Conservation (phyloP, 148 eudicot genomes). For the Amaranthus hypochondriacus region DNA sequence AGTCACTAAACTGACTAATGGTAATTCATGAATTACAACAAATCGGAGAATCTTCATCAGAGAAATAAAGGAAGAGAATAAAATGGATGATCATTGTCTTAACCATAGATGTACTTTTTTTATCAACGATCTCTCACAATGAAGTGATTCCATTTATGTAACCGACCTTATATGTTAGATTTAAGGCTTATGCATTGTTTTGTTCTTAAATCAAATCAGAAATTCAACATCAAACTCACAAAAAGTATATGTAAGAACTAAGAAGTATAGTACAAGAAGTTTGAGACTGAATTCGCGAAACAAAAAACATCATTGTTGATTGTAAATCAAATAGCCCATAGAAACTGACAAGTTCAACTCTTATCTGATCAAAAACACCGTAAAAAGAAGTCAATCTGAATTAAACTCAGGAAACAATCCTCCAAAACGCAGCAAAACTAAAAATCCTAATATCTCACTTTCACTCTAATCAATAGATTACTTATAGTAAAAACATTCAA, state of each 20-base stretch:
- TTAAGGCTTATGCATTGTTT: too few relatives aligned
- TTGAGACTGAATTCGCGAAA: not conserved
- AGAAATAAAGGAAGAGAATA: too few relatives aligned
- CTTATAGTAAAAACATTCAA: not conserved
- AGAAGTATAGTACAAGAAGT: not conserved
- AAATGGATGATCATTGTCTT: too few relatives aligned
- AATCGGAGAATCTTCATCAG: not conserved
- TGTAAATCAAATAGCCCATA: not conserved
- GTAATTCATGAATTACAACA: not conserved
- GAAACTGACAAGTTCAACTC: not conserved
- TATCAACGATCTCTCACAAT: too few relatives aligned
- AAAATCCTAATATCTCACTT: not conserved
- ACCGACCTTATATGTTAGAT: too few relatives aligned
- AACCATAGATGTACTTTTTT: too few relatives aligned
- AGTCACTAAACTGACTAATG: not conserved
- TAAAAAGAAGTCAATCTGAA: constrained; percentile 1
- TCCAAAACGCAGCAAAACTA: not conserved
- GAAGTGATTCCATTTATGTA: too few relatives aligned
- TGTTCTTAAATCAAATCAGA: not conserved
- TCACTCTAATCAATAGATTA: not conserved
- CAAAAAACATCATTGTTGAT: not conserved
- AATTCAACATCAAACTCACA: not conserved
- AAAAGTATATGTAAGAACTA: not conserved
- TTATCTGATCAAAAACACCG: not conserved
- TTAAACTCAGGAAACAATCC: not conserved